phyloP scores from a whole-genome alignment of 768 basidiomycete genomes.

The Boletus pseudopeckii region DNA sequence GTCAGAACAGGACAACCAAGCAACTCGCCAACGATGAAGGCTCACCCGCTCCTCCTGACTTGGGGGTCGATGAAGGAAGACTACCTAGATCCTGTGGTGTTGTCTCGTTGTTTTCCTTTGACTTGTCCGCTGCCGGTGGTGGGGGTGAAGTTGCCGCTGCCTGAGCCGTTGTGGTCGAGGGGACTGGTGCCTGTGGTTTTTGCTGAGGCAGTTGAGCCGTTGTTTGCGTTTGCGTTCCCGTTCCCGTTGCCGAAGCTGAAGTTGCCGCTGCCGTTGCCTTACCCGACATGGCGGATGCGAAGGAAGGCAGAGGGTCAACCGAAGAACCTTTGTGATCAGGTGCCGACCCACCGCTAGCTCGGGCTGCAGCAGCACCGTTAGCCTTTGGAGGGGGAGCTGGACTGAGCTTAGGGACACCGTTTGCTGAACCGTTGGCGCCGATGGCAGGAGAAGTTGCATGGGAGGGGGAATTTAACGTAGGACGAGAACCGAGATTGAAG shows the following conservation, averaged over 20 bases:
- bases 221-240: background rate
- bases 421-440: slow-evolving; percentile 11
- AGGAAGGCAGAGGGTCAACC: slow-evolving; percentile 23
- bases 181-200: background rate
- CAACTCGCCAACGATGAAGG: slow-evolving; percentile 32
- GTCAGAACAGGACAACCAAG: slow-evolving; percentile 24
- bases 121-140: slow-evolving; percentile 3
- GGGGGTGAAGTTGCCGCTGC: background rate
- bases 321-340: slow-evolving; percentile 24
- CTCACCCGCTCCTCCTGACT: slow-evolving; percentile 28
- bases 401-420: slow-evolving; percentile 17
- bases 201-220: background rate
- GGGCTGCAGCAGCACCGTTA: slow-evolving; percentile 16
- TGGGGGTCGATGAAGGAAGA: background rate
- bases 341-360: slow-evolving; percentile 32
- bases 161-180: background rate
- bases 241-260: background rate
- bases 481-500: slow-evolving; percentile 27
- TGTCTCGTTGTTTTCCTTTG: slow-evolving; percentile 9
- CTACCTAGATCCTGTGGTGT: background rate
- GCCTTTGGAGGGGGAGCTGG: slow-evolving; percentile 20
- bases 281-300: slow-evolving; percentile 14
- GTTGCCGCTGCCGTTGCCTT: slow-evolving; percentile 1
- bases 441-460: slow-evolving; percentile 4
- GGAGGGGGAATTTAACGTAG: slow-evolving; percentile 24